Percentiles rank a stretch among this genome's conserved stretches.
Evolutionary conservation across 2,329 filamentous ascomycete species (phyloP).

Genomic region (Alternaria arborescens): DNA sequence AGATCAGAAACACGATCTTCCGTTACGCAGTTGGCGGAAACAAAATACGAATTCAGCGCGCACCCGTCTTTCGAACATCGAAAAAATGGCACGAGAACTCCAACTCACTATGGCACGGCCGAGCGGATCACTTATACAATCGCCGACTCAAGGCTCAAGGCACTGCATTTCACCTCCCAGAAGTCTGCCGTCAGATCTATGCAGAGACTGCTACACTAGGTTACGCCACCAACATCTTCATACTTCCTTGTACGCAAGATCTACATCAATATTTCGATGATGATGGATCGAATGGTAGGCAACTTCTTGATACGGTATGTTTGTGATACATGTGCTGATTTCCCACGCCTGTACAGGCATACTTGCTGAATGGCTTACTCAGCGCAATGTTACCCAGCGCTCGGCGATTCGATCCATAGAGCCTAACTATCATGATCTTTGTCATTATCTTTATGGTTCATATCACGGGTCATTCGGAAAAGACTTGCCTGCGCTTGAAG

Average conservation of each 20-base stretch:
- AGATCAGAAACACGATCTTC: constrained; percentile 12
- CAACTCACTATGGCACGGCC: not conserved
- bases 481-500: no score
- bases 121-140: not conserved
- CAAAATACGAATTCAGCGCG: not conserved
- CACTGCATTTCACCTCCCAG: not conserved
- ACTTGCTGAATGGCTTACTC: no score
- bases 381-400: no score
- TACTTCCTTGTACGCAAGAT: not conserved
- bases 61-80: not conserved
- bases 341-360: no score
- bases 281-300: no score
- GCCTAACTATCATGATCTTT: no score
- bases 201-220: not conserved
- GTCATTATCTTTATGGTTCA: no score
- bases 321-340: no score
- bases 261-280: no score
- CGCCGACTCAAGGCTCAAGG: not conserved
- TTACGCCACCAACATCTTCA: not conserved
- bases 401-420: no score
- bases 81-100: not conserved
- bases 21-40: not conserved
- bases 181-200: not conserved
- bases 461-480: no score
- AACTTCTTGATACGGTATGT: no score